Conservation (phyloP, 2,329 filamentous ascomycete species). For the Colletotrichum liaoningense region DNA sequence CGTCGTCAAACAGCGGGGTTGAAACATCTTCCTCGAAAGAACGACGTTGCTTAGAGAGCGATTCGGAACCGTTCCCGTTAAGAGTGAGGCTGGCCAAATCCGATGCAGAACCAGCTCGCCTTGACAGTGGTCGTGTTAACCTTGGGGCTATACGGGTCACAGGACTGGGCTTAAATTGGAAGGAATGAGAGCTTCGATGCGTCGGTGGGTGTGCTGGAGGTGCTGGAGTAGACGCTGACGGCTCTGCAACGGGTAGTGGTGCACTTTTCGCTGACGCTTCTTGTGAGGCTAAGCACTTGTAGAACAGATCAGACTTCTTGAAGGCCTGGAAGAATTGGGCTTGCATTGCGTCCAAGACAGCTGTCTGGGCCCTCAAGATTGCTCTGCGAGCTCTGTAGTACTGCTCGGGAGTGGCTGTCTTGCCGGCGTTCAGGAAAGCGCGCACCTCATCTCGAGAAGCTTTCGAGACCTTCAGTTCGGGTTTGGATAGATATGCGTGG, state of each 20-base stretch:
- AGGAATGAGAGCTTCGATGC: slow-evolving; percentile 47
- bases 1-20: slow-evolving; percentile 81
- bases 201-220: slow-evolving; percentile 24
- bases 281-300: slow-evolving; percentile 93
- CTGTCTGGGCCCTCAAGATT: slow-evolving; percentile 84
- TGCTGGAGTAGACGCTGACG: slow-evolving; percentile 6
- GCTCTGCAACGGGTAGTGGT: slow-evolving; percentile 13
- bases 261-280: slow-evolving; percentile 65
- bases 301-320: slow-evolving; percentile 93
- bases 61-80: slow-evolving; percentile 53
- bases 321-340: slow-evolving; percentile 84
- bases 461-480: slow-evolving; percentile 82
- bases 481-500: slow-evolving; percentile 85
- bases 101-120: slow-evolving; percentile 59
- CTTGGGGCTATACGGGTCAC: slow-evolving; percentile 57
- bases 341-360: slow-evolving; percentile 86
- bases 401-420: slow-evolving; percentile 79
- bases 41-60: slow-evolving; percentile 61
- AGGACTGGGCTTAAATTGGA: slow-evolving; percentile 57
- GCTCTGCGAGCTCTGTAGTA: slow-evolving; percentile 86
- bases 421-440: slow-evolving; percentile 83
- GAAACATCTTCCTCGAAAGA: slow-evolving; percentile 75
- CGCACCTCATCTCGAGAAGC: slow-evolving; percentile 77
- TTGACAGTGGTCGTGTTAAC: slow-evolving; percentile 51
- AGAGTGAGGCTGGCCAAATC: slow-evolving; percentile 55